Conservation (phyloP, 1,139 yeast genomes). For the Pichia sp. region DNA sequence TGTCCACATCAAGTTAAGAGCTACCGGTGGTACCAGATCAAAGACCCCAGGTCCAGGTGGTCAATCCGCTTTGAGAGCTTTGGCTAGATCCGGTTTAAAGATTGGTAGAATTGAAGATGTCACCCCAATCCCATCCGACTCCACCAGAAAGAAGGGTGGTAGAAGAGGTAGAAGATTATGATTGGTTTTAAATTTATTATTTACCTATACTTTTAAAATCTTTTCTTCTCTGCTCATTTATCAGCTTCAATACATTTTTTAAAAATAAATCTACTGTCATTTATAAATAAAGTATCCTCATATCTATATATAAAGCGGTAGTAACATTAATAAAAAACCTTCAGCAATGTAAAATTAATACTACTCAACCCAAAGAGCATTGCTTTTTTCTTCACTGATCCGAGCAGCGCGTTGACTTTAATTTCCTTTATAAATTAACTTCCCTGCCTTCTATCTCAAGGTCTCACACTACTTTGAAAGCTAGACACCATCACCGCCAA, state of each 20-base stretch:
- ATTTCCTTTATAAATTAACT: too few relatives aligned
- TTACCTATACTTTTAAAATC: background rate
- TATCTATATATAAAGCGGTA: slow-evolving; percentile 7
- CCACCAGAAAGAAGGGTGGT: slow-evolving; percentile 99
- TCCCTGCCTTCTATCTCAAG: too few relatives aligned
- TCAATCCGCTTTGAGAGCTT: slow-evolving; percentile 99
- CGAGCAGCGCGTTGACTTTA: background rate
- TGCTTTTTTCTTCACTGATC: background rate
- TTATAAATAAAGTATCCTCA: slow-evolving; percentile 7
- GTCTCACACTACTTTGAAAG: background rate
- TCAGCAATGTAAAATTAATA: slow-evolving; percentile 9
- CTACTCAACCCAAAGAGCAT: background rate
- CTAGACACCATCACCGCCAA: background rate
- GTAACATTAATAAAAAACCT: slow-evolving; percentile 13
- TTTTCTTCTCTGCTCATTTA: slow-evolving; percentile 1
- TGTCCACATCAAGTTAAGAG: slow-evolving; percentile 99
- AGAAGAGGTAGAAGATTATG: slow-evolving; percentile 99
- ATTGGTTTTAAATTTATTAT: slow-evolving; percentile 22
- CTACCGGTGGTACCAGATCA: slow-evolving; percentile 99
- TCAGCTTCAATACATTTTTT: background rate
- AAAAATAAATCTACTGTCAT: slow-evolving; percentile 7
- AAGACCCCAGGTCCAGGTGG: slow-evolving; percentile 99
- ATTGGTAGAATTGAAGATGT: slow-evolving; percentile 99
- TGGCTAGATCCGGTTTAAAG: slow-evolving; percentile 99
- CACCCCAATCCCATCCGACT: slow-evolving; percentile 99